phyloP scores from a whole-genome alignment of 768 basidiomycete genomes.

The Trametes villosa region DNA sequence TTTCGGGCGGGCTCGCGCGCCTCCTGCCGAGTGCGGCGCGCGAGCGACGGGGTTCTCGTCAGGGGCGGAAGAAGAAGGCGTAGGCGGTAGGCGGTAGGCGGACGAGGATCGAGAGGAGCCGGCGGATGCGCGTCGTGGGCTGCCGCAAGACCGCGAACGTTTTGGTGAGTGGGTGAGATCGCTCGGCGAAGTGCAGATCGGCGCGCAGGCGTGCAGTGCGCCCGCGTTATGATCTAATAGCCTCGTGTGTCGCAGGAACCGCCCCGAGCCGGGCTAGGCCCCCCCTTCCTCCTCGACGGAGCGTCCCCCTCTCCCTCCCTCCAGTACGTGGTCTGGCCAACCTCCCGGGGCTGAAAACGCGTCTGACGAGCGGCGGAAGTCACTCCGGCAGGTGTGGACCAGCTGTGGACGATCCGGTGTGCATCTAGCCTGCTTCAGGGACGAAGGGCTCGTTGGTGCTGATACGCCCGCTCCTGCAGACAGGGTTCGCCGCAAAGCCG shows the following conservation, averaged over 20 bases:
- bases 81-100: background rate
- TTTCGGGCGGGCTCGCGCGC: no score
- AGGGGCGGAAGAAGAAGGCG: background rate
- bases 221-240: slow-evolving; percentile 11
- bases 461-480: no score
- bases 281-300: background rate
- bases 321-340: no score
- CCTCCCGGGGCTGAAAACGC: no score
- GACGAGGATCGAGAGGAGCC: background rate
- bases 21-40: no score
- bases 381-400: no score
- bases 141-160: slow-evolving; percentile 7
- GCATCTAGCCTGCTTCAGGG: no score
- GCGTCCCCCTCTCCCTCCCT: no score
- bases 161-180: background rate
- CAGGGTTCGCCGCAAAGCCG: slow-evolving; percentile 3
- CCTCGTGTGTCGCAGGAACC: slow-evolving; percentile 11
- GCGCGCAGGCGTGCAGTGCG: background rate
- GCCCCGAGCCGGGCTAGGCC: background rate
- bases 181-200: background rate
- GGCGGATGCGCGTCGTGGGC: background rate
- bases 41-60: no score
- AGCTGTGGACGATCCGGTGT: no score
- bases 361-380: no score
- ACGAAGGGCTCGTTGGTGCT: no score